A percentile compares a stretch with the other conserved stretches of the same genome.
Evolutionary conservation across 2,329 filamentous ascomycete genomes (phyloP).

Genomic region (Cytospora schulzeri): DNA sequence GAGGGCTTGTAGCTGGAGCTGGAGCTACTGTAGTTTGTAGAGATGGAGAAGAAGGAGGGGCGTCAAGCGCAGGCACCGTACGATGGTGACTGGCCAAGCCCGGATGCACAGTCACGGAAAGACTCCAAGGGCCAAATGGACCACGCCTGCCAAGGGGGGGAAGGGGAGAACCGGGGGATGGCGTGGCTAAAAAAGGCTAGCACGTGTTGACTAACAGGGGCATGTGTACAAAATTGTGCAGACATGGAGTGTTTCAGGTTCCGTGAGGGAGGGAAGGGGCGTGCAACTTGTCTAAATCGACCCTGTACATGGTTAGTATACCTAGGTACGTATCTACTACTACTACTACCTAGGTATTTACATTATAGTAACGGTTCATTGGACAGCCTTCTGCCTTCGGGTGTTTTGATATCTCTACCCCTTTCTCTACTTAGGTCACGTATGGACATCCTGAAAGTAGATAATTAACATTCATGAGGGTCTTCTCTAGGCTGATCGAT

Average conservation of each 20-base stretch:
- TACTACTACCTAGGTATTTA: too few species aligned
- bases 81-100: constrained; percentile 15
- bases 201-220: constrained; percentile 5
- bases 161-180: constrained; percentile 2
- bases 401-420: too few species aligned
- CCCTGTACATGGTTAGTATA: too few species aligned
- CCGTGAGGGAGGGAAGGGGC: constrained; percentile 11
- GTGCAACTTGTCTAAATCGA: background rate
- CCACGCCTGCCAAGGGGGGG: background rate
- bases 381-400: too few species aligned
- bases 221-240: constrained; percentile 20
- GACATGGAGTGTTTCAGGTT: constrained; percentile 12
- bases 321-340: too few species aligned
- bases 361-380: too few species aligned
- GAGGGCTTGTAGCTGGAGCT: background rate
- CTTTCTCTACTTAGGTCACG: too few species aligned
- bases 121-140: background rate
- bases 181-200: constrained; percentile 24
- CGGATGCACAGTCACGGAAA: constrained; percentile 10
- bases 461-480: too few species aligned
- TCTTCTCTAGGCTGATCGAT: too few species aligned
- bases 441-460: too few species aligned
- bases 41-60: background rate
- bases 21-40: background rate
- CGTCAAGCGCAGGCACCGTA: constrained; percentile 16